Base-by-base conservation (phyloP, 2,329 filamentous ascomycete species). In the Aspergillus sp. region DNA sequence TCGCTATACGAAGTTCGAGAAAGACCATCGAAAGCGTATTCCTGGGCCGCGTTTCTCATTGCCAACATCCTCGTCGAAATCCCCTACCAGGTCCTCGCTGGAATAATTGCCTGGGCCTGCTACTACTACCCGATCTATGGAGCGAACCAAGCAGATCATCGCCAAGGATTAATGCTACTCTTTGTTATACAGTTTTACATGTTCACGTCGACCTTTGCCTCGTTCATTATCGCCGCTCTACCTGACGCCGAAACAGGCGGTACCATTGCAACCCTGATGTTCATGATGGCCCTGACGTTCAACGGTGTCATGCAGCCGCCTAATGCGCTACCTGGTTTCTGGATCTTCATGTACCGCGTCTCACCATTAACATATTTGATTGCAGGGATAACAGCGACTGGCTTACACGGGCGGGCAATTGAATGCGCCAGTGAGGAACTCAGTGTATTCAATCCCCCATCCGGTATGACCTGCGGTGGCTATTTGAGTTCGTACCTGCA, bases 341-440 rank as follows among this genome's bases (percentile, higher is more conserved):
- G 86, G 85, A 82, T 84, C 56, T 88, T 88, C 73, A 86, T 89
- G 82, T 91, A 91, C 67, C 80, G 85, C 41, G 70, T 89, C 42
- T 88, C 83, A 0, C 88, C 89, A 0, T 86, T 95, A 57, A 90
- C 85, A 0, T 95, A 94, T 63, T 71, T 93, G 10, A 80, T 91
- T 28, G 77, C 78, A 7, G 86, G 82, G 26, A 81, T 94, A 70
- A 65, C 91, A 0, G 77, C 83, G 0, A 79, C 78, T 0, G 86
- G 80, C 3, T 70, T 94, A 4, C 85, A 85, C 36, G 82, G 85
- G 57, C 80, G 79, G 0, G 42, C 68, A 0, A 81, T 91, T 30
- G 55, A 63, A 0, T 95, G 89, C 64, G 79, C 85, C 0, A 53
- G 63, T 4, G 86, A 85, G 60, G 89, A 95, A 63, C 75, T 79